A percentile compares a stretch with the other conserved stretches of the same genome.
Conservation (phyloP, 805 yeast genomes). For the Barnettozyma vustinii region DNA sequence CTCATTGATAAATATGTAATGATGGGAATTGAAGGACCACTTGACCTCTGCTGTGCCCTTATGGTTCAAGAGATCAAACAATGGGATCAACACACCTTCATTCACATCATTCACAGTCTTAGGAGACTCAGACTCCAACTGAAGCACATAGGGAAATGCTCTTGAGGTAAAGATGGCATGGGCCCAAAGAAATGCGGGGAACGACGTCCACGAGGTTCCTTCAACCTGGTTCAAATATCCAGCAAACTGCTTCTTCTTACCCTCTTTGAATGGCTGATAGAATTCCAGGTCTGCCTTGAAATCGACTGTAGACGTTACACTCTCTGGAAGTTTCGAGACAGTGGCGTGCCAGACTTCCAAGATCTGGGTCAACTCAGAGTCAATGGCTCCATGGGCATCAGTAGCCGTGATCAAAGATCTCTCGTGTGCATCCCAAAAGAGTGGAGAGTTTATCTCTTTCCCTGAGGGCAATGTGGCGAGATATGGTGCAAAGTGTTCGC, state of each 20-base stretch:
- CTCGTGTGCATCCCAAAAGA: conserved; percentile 55
- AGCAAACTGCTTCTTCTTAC: conserved; percentile 22
- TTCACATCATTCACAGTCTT: conserved; percentile 32
- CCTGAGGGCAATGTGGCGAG: conserved; percentile 43
- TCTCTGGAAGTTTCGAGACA: conserved; percentile 20
- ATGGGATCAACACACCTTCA: conserved; percentile 68
- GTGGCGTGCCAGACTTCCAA: conserved; percentile 55
- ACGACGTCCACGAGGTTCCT: conserved; percentile 50
- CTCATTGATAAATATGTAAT: conserved; percentile 40
- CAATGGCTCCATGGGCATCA: conserved; percentile 54
- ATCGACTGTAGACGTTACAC: conserved; percentile 9
- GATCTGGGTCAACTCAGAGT: conserved; percentile 38
- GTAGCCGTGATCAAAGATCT: conserved; percentile 55
- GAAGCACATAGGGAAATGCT: conserved; percentile 72
- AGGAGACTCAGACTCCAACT: conserved; percentile 13
- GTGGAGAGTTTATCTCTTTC: conserved; percentile 50
- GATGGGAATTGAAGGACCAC: conserved; percentile 42
- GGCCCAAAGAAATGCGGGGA: conserved; percentile 74
- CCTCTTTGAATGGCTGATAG: conserved; percentile 22
- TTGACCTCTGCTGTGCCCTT: conserved; percentile 50
- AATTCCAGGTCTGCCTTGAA: conserved; percentile 25
- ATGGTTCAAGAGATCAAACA: conserved; percentile 79
- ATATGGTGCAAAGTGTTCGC: conserved; percentile 36
- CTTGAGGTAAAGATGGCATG: conserved; percentile 64
- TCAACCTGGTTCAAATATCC: conserved; percentile 19